Base-by-base conservation (phyloP, 352 stramenopile species). In the Blastocystis sp. region DNA sequence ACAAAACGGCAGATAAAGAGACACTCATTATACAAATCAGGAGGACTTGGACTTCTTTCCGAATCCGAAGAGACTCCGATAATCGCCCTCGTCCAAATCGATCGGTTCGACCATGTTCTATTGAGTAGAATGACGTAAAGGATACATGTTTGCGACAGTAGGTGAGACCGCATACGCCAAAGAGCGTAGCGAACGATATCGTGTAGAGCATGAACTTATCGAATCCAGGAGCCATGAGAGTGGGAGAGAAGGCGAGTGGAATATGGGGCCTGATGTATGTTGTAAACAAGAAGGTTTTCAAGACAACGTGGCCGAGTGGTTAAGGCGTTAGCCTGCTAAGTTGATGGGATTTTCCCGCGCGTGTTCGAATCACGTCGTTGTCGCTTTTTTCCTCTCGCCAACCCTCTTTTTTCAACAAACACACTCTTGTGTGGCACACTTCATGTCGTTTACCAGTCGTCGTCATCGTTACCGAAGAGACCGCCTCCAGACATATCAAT, bases 401-500 rank as follows among this genome's bases (percentile, higher is more conserved):
- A n/a, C 0, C 14, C n/a, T n/a, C 56, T 67, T 36, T 67, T 38
- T 38, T 67, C n/a, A 67, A 54, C 46, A 54, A 54, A 54, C 46
- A 54, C 46, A 21, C 21, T 54, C 46, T 54, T 21, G 21, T 54
- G 46, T 54, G 46, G n/a, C n/a, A 75, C 63, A 36, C 61, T 44
- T 32, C 32, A 14, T 54, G 11, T 51, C 40, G 49, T 81, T 81
- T 81, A 81, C 69, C 69, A 81, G 69, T 81, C 69, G 53, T 81
- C 69, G 46, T 88, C 87, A 69, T 78, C 87, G 49, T 86, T 86
- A 49, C 87, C 88, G 75, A 89, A 89, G 56, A 89, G 78, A 61
- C 76, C 84, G 34, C 72, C 84, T 36, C 88, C 88, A 77, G 87
- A 86, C 51, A 87, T 87, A 69, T 89, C 88, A 34, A 88, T 48